Percentiles rank a stretch among this genome's conserved stretches.
Evolutionary conservation across 345 rosid species (phyloP).

Genomic region (Melastoma malabathricum): DNA sequence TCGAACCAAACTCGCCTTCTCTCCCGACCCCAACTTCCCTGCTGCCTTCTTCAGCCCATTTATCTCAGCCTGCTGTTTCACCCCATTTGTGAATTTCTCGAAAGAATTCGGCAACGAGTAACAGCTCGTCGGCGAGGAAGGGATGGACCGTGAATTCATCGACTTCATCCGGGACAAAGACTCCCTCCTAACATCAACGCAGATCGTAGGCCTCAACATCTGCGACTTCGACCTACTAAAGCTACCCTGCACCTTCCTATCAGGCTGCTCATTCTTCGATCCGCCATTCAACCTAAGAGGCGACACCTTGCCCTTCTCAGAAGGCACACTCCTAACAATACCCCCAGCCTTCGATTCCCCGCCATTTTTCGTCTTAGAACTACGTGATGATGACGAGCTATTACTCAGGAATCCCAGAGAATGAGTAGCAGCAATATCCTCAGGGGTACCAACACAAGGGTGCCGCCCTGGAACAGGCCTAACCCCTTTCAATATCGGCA

Average conservation of each 20-base stretch:
- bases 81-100: conserved; percentile 71
- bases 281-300: conserved; percentile 33
- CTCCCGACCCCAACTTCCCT: conserved; percentile 29
- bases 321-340: conserved; percentile 9
- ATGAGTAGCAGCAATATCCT: conserved; percentile 80
- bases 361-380: conserved; percentile 33
- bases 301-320: conserved; percentile 37
- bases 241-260: conserved; percentile 17
- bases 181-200: conserved; percentile 46
- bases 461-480: conserved; percentile 95
- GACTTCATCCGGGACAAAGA: conserved; percentile 38
- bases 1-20: conserved; percentile 37
- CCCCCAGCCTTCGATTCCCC: conserved; percentile 2
- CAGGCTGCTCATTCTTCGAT: conserved; percentile 35
- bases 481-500: conserved; percentile 81
- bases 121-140: conserved; percentile 81
- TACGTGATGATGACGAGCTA: conserved; percentile 22
- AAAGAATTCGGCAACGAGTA: conserved; percentile 76
- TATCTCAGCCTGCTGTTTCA: conserved; percentile 55
- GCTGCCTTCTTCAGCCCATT: conserved; percentile 48
- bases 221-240: conserved; percentile 49
- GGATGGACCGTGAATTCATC: conserved; percentile 57
- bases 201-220: conserved; percentile 11
- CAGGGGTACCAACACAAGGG: conserved; percentile 84
- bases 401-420: conserved; percentile 55